Evolutionary conservation across 2,329 filamentous ascomycete genomes (phyloP), one percentile per base, ranked within the genome.

Genomic region (Pyrenochaeta sp.): DNA sequence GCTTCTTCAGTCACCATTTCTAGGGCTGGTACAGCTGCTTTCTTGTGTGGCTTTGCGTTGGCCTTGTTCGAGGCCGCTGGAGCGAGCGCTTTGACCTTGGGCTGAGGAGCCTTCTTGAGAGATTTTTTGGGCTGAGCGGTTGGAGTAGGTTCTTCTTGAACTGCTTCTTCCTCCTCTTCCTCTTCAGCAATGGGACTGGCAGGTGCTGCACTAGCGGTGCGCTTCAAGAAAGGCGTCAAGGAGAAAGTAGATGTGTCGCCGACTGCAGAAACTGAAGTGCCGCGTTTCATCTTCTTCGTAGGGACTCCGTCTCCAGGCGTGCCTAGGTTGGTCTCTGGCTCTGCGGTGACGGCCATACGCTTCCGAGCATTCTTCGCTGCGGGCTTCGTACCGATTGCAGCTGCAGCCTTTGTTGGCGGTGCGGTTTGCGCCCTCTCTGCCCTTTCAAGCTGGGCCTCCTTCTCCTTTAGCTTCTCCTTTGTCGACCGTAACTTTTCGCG

Each of bases 171-270:
- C 12, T 69, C 24, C 22, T 61, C 58, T 8, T 71, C 64, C 36
- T 73, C 72, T 40, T 75, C 75, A n/a, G 73, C 67, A 30, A 77
- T 81, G 30, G 78, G 76, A 56, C 68, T 77, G 27, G 80, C 80
- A 6, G 81, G 78, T n/a, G 80, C 78, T 13, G 89, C 80, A 62
- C 82, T 89, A 59, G 84, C 88, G 27, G 87, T 89, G 50, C 90
- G 88, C 76, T 93, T 96, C 60, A 98, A 83, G 81, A 96, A 97
- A 0, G 94, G 94, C 0, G 94, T 98, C 63, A 97, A 92, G 3
- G 93, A 97, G 77, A 98, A 97, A 2, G 86, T 89, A 0, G 93
- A 97, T 77, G 97, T 97, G 72, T 96, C 92, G 30, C 91, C 92
- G 5, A 91, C 81, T 54, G 87, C 79, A 1, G 86, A 84, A 2